These are phyloP conservation scores for Clarireedia paspali DNA, from an alignment of 2,329 filamentous ascomycete species.

Conservation along the genomic window DNA sequence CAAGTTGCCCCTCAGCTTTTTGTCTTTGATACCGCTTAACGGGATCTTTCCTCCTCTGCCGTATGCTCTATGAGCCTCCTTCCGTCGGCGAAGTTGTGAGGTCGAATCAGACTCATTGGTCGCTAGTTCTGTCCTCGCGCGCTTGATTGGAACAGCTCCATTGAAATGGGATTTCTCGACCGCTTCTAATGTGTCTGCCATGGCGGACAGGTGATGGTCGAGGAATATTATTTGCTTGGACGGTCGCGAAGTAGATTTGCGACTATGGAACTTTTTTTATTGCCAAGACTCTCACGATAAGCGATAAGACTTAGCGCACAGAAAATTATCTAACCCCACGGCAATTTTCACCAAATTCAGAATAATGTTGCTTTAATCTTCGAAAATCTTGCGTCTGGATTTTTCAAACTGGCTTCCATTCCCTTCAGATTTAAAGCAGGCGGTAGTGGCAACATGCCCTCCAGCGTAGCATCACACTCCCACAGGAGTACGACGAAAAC, in stretches of 20 bases:
- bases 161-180: slow-evolving; percentile 33
- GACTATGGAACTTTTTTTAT: slow-evolving; percentile 2
- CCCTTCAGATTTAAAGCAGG: slow-evolving; percentile 87
- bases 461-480: slow-evolving; percentile 63
- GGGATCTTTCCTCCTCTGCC: slow-evolving; percentile 74
- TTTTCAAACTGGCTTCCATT: slow-evolving; percentile 55
- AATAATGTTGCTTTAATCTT: slow-evolving; percentile 1
- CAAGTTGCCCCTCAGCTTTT: slow-evolving; percentile 78
- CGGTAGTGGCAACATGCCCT: slow-evolving; percentile 60
- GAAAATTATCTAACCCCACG: slow-evolving; percentile 7
- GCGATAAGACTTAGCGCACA: slow-evolving; percentile 14
- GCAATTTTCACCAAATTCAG: not conserved
- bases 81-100: slow-evolving; percentile 37
- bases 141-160: slow-evolving; percentile 44
- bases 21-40: slow-evolving; percentile 70
- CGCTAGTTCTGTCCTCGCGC: slow-evolving; percentile 42
- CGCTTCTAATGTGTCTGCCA: slow-evolving; percentile 16
- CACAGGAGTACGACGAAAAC: slow-evolving; percentile 90
- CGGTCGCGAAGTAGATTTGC: slow-evolving; percentile 3
- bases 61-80: slow-evolving; percentile 67
- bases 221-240: not conserved
- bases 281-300: slow-evolving; percentile 6
- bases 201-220: not conserved
- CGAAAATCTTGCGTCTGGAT: not conserved
- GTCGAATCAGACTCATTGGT: slow-evolving; percentile 23